Evolutionary conservation across 2,329 filamentous ascomycete species (phyloP).

Genomic region (Capronia epimyces): DNA sequence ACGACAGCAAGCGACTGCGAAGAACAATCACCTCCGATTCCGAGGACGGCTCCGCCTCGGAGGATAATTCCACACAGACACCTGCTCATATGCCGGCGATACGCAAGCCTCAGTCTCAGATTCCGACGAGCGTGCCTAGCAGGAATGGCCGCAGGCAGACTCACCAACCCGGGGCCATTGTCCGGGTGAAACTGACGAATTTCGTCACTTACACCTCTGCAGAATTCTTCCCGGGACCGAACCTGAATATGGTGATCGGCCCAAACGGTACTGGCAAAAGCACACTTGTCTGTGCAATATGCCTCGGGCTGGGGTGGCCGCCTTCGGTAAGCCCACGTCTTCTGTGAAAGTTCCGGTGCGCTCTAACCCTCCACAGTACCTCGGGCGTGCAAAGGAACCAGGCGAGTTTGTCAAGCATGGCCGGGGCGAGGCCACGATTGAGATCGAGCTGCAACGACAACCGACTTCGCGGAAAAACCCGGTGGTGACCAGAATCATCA

Average conservation of each 20-base stretch:
- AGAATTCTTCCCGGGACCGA: slow-evolving; percentile 85
- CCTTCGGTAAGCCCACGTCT: slow-evolving; percentile 49
- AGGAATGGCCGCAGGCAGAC: background rate
- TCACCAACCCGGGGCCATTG: slow-evolving; percentile 72
- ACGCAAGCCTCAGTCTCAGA: slow-evolving; percentile 1
- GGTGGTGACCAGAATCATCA: slow-evolving; percentile 69
- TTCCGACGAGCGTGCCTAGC: background rate
- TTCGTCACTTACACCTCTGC: slow-evolving; percentile 94
- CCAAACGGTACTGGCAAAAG: slow-evolving; percentile 99
- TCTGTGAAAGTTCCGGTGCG: background rate
- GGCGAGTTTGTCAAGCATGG: slow-evolving; percentile 94
- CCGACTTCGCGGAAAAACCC: slow-evolving; percentile 53
- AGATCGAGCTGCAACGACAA: slow-evolving; percentile 74
- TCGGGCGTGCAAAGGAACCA: slow-evolving; percentile 78
- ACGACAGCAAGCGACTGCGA: slow-evolving; percentile 27
- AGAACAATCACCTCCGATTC: slow-evolving; percentile 13
- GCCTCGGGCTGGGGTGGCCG: slow-evolving; percentile 79
- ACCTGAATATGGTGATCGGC: slow-evolving; percentile 96
- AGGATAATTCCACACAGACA: background rate
- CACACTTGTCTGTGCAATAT: slow-evolving; percentile 94
- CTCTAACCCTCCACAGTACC: slow-evolving; percentile 45
- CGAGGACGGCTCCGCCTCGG: slow-evolving; percentile 18
- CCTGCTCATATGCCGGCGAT: background rate
- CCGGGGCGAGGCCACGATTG: slow-evolving; percentile 68
- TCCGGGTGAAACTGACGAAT: slow-evolving; percentile 76